Conservation (phyloP, 495 filamentous ascomycete species). For the Chaetomium fimeti region DNA sequence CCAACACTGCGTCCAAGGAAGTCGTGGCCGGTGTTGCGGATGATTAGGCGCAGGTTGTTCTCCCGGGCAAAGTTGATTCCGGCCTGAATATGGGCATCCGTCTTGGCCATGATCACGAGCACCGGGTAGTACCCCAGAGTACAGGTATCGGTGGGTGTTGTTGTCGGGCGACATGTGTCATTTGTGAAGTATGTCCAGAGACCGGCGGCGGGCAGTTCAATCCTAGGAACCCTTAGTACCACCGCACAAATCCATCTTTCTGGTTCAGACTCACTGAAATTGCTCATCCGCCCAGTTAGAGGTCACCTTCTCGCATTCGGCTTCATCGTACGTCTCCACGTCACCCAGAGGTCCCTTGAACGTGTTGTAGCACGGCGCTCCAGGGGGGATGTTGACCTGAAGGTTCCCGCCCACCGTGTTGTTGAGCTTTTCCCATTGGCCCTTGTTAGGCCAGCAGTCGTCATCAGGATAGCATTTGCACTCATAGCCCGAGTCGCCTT, state of each 20-base stretch:
- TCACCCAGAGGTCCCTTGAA: slow-evolving; percentile 43
- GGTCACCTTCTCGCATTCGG: slow-evolving; percentile 37
- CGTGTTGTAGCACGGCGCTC: slow-evolving; percentile 42
- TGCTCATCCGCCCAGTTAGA: slow-evolving; percentile 40
- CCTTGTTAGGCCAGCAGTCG: slow-evolving; percentile 43
- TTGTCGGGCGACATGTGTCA: slow-evolving; percentile 46
- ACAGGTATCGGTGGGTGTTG: slow-evolving; percentile 51
- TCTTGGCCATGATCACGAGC: slow-evolving; percentile 54
- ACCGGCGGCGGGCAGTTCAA: slow-evolving; percentile 41
- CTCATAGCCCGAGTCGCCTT: slow-evolving; percentile 38
- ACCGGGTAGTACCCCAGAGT: slow-evolving; percentile 56
- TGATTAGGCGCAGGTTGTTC: slow-evolving; percentile 59
- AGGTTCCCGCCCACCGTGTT: slow-evolving; percentile 43
- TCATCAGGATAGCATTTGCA: slow-evolving; percentile 48
- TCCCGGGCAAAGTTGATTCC: slow-evolving; percentile 55
- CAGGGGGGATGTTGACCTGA: slow-evolving; percentile 40
- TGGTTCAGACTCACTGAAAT: slow-evolving; percentile 35
- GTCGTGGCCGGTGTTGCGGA: slow-evolving; percentile 67
- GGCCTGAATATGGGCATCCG: slow-evolving; percentile 44
- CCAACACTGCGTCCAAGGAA: slow-evolving; percentile 59
- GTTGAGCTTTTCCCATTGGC: slow-evolving; percentile 41
- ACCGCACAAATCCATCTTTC: too few relatives aligned
- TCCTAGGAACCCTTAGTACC: slow-evolving; percentile 26
- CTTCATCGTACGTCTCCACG: slow-evolving; percentile 41
- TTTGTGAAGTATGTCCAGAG: slow-evolving; percentile 51